phyloP scores from a whole-genome alignment of 768 basidiomycete species.

The Dentipellis sp. region DNA sequence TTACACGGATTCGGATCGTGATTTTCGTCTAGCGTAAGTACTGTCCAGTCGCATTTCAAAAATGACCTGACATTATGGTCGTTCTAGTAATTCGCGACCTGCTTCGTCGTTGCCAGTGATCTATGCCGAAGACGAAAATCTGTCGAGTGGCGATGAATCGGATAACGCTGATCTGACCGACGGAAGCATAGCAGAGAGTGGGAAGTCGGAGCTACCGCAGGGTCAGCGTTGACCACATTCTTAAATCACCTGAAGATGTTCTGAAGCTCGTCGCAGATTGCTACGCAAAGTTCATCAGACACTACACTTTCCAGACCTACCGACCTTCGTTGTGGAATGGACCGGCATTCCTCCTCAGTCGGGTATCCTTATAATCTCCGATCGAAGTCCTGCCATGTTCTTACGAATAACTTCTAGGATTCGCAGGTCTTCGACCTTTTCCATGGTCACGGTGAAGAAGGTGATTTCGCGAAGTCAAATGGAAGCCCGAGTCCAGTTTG shows the following conservation, averaged over 20 bases:
- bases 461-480: no score
- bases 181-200: slow-evolving; percentile 26
- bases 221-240: slow-evolving; percentile 21
- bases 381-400: neutral
- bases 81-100: slow-evolving; percentile 42
- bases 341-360: slow-evolving; percentile 33
- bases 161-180: slow-evolving; percentile 67
- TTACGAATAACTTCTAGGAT: neutral
- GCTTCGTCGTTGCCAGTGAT: slow-evolving; percentile 25
- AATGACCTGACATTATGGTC: neutral
- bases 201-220: slow-evolving; percentile 38
- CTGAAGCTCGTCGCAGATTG: slow-evolving; percentile 14
- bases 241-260: neutral
- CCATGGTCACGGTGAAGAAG: no score
- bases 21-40: slow-evolving; percentile 62
- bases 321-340: slow-evolving; percentile 36
- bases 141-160: slow-evolving; percentile 71
- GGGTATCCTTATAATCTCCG: slow-evolving; percentile 4
- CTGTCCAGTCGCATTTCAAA: neutral
- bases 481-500: no score
- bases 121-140: slow-evolving; percentile 33
- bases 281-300: slow-evolving; percentile 40
- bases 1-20: slow-evolving; percentile 57
- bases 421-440: neutral
- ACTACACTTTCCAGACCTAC: slow-evolving; percentile 32